Evolutionary conservation across 129 eudicot species (phyloP).

Genomic region (Glebionis coronaria): DNA sequence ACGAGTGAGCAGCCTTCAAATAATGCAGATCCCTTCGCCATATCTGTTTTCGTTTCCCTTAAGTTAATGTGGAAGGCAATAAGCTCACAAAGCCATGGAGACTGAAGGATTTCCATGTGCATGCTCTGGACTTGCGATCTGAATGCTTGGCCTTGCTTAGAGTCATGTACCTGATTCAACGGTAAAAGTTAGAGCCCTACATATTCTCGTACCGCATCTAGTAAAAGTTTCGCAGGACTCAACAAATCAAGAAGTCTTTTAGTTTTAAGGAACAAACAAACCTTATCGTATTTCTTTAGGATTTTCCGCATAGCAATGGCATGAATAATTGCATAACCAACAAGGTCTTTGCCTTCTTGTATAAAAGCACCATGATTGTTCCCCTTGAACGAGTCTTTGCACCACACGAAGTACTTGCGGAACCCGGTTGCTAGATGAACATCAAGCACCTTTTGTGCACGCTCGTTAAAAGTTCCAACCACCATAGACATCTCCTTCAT

Average conservation of each 20-base stretch:
- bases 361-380: conserved; percentile 53
- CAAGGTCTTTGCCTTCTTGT: conserved; percentile 85
- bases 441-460: conserved; percentile 82
- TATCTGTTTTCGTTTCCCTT: conserved; percentile 49
- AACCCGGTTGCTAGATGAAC: conserved; percentile 85
- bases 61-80: conserved; percentile 89
- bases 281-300: conserved; percentile 97
- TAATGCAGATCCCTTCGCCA: conserved; percentile 36
- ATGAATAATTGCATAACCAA: conserved; percentile 78
- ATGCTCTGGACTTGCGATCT: conserved; percentile 83
- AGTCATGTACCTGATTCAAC: conserved; percentile 65
- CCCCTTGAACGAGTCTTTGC: conserved; percentile 53
- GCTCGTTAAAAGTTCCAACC: conserved; percentile 77
- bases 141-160: conserved; percentile 93
- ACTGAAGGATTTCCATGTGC: conserved; percentile 96
- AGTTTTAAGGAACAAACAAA: conserved; percentile 11
- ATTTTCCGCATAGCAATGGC: conserved; percentile 92
- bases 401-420: conserved; percentile 63
- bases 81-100: conserved; percentile 98
- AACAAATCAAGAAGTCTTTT: not conserved
- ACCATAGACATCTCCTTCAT: conserved; percentile 80
- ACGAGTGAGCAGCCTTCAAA: conserved; percentile 64
- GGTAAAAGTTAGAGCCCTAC: not conserved
- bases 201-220: not conserved
- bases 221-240: not conserved